phyloP scores from a whole-genome alignment of 2,329 filamentous ascomycete genomes.

The Colletotrichum horii region DNA sequence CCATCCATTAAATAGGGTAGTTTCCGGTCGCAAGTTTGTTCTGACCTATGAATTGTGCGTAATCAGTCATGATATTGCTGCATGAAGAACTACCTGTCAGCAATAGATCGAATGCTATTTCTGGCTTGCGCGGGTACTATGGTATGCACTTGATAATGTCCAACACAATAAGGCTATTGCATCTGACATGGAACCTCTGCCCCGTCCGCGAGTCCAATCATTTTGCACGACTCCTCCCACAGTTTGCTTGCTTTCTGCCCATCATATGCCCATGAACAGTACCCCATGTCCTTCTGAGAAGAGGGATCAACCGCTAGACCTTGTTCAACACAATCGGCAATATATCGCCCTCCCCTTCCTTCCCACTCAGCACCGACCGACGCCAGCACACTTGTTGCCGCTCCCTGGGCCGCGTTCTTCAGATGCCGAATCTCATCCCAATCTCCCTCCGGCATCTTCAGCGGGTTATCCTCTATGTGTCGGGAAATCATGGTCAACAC shows the following conservation, averaged over 20 bases:
- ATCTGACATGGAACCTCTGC: neutral
- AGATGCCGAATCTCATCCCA: neutral
- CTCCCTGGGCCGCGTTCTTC: conserved; percentile 40
- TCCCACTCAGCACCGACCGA: conserved; percentile 40
- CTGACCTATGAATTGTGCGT: no score
- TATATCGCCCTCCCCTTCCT: conserved; percentile 43
- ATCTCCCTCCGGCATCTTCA: neutral
- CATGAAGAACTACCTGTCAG: no score
- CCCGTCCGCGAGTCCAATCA: neutral
- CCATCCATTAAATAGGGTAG: no score
- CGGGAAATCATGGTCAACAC: conserved; percentile 27
- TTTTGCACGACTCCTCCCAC: neutral
- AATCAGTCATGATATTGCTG: no score
- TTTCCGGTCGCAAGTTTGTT: no score
- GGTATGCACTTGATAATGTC: no score
- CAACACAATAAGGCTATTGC: no score
- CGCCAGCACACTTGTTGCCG: conserved; percentile 44
- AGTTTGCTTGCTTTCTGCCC: neutral
- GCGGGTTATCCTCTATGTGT: neutral
- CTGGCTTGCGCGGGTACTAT: no score
- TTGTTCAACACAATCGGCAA: neutral
- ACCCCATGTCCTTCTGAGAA: conserved; percentile 4
- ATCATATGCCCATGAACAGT: conserved; percentile 23
- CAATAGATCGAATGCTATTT: no score
- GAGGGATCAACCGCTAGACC: accelerated